A percentile compares a stretch with the other conserved stretches of the same genome.
phyloP scores from a whole-genome alignment of 73 alveolate species.

The Uronychia binucleata region DNA sequence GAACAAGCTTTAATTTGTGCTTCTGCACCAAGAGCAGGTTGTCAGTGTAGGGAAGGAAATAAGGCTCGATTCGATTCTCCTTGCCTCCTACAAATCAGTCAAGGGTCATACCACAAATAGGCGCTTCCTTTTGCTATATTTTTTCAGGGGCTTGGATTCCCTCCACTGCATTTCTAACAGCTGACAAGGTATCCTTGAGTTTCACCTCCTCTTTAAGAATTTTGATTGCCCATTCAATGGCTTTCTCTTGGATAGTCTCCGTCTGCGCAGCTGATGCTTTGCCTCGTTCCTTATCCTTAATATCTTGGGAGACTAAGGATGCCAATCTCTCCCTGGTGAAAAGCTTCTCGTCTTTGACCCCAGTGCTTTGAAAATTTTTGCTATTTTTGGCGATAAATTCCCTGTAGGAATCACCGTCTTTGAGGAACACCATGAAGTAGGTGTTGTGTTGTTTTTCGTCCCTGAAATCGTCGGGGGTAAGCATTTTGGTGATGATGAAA shows the following conservation, averaged over 20 bases:
- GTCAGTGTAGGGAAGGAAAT: conserved; percentile 20
- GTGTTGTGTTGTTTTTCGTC: not conserved
- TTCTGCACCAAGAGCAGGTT: conserved; percentile 19
- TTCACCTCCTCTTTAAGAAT: too few species aligned
- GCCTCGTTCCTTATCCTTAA: not conserved
- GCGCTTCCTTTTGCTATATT: not conserved
- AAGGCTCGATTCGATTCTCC: not conserved
- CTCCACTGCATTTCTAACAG: too few species aligned
- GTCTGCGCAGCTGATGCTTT: not conserved
- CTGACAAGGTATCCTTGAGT: too few species aligned
- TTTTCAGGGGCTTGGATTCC: not conserved
- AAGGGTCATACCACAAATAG: too few species aligned
- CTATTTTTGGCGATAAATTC: not conserved
- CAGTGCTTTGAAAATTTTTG: too few species aligned
- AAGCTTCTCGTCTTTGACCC: too few species aligned
- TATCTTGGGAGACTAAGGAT: too few species aligned
- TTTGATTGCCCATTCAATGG: not conserved
- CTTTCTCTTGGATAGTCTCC: not conserved
- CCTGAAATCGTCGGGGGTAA: not conserved
- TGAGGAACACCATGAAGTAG: not conserved
- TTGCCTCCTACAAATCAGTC: not conserved
- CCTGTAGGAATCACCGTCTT: not conserved
- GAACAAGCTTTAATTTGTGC: conserved; percentile 12
- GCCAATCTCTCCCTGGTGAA: too few species aligned
- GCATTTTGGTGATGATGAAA: not conserved